Evolutionary conservation across 1,284 basidiomycete species (phyloP).

Genomic region (Cutaneotrichosporon cavernicola): DNA sequence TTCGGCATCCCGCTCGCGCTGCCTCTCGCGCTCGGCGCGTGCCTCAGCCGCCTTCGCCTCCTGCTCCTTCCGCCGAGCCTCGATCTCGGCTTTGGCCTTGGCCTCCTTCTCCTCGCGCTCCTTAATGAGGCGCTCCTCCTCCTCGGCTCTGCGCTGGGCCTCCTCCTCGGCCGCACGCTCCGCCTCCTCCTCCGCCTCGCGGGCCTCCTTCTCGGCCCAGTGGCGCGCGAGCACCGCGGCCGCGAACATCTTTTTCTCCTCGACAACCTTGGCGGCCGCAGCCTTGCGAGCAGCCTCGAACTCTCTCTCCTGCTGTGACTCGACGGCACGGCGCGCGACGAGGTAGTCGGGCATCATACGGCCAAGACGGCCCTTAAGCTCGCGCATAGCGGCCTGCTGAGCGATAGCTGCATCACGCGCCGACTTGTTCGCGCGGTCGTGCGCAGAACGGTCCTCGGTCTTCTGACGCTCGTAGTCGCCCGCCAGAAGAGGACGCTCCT

Average conservation of each 20-base stretch:
- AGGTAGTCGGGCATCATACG: slow-evolving; percentile 76
- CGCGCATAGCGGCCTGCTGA: slow-evolving; percentile 69
- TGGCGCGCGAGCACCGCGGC: slow-evolving; percentile 57
- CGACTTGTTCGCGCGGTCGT: slow-evolving; percentile 65
- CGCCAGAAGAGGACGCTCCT: slow-evolving; percentile 80
- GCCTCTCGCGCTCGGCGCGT: slow-evolving; percentile 60
- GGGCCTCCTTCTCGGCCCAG: slow-evolving; percentile 59
- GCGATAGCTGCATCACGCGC: slow-evolving; percentile 64
- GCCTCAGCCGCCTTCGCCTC: slow-evolving; percentile 33
- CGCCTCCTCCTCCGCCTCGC: slow-evolving; percentile 62
- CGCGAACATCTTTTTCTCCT: slow-evolving; percentile 79
- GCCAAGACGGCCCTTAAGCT: slow-evolving; percentile 72
- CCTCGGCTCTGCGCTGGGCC: slow-evolving; percentile 56
- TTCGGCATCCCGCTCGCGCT: slow-evolving; percentile 65
- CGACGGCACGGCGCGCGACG: slow-evolving; percentile 62
- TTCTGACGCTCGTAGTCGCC: slow-evolving; percentile 89
- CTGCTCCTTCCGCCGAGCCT: slow-evolving; percentile 57
- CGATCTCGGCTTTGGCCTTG: slow-evolving; percentile 47
- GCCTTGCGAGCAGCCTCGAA: slow-evolving; percentile 64
- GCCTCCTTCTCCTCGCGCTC: slow-evolving; percentile 42
- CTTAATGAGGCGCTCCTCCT: slow-evolving; percentile 46
- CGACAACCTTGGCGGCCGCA: slow-evolving; percentile 71
- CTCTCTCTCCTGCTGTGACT: slow-evolving; percentile 68
- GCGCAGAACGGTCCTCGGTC: slow-evolving; percentile 67
- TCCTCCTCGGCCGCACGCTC: slow-evolving; percentile 57